Base-by-base conservation (phyloP, 2,329 filamentous ascomycete species). In the Stylonectria norvegica region DNA sequence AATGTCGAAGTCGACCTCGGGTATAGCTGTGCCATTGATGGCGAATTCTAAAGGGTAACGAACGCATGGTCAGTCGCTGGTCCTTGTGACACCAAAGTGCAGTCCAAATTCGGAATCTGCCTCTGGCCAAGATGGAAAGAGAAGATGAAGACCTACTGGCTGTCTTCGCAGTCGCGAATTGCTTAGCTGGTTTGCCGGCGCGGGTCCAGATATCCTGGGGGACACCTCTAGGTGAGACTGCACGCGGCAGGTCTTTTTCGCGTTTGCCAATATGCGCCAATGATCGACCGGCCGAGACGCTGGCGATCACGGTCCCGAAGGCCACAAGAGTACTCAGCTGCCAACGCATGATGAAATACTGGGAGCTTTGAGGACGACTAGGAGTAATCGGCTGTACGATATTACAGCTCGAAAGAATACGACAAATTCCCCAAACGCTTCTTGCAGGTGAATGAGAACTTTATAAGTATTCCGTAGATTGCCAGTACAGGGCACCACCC, bases 1-100 rank as follows among this genome's bases (percentile, higher is more conserved):
- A 35, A 83, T 66, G 43, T 86, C 80, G 49, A 82, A 86, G 35
- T 74, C 60, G 3, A 86, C 79, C 12, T 83, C 78, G 2, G 83
- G 83, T 40, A 86, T 71, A 1, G 66, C 70, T 2, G 69, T 72
- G 20, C 82, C 77, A 56, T 85, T 76, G 37, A 84, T 75, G 29
- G 69, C 71, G 48, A 78, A 83, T 44, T 72, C 79, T 67, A 19
- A 7, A 14, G 15, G 27, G n/a, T 29, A 14, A 29, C 12, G 27
- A 10, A 29, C 27, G 15, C 12, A 29, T 29, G 6, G n/a, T 29
- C 15, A 29, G 27, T 14, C n/a, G 27, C 6, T 11, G 15, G 15
- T 17, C n/a, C n/a, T n/a, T n/a, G n/a, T n/a, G n/a, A n/a, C n/a
- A n/a, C n/a, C n/a, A n/a, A n/a, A n/a, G n/a, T n/a, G n/a, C n/a